Evolutionary conservation across 768 basidiomycete species (phyloP).

Genomic region (Brasilioporus rufonigricans): DNA sequence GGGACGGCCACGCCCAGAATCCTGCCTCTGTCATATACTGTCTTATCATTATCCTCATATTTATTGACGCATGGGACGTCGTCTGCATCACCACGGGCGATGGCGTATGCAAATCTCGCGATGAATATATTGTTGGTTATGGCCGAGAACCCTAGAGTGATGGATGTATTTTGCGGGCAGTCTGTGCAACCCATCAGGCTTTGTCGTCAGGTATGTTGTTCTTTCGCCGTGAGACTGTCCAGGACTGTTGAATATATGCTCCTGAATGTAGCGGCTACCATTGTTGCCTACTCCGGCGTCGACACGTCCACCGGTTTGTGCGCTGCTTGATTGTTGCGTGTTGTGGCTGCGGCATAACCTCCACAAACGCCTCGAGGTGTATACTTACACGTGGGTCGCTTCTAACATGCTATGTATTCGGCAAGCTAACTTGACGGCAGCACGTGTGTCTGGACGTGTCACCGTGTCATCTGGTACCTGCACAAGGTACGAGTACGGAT

Average conservation of each 20-base stretch:
- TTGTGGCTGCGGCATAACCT: conserved; percentile 72
- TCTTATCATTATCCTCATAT: conserved; percentile 63
- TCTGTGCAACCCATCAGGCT: conserved; percentile 44
- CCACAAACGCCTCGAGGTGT: conserved; percentile 57
- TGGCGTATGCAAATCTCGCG: conserved; percentile 59
- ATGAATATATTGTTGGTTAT: conserved; percentile 52
- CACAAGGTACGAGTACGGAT: conserved; percentile 52
- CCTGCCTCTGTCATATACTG: conserved; percentile 42
- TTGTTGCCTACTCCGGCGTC: conserved; percentile 40
- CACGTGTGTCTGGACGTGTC: conserved; percentile 52
- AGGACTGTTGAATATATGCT: neutral
- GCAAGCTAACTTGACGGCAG: conserved; percentile 31
- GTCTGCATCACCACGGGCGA: conserved; percentile 51
- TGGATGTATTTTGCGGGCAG: conserved; percentile 46
- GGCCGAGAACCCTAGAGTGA: conserved; percentile 47
- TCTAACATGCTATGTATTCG: neutral
- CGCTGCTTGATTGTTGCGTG: conserved; percentile 64
- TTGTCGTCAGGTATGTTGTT: conserved; percentile 56
- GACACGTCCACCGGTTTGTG: conserved; percentile 49
- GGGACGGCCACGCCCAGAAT: conserved; percentile 18
- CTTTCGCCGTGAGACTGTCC: neutral
- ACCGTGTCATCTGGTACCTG: conserved; percentile 56
- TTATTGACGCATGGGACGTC: conserved; percentile 67
- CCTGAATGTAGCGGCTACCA: conserved; percentile 46
- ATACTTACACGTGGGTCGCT: conserved; percentile 51